A percentile compares a stretch with the other conserved stretches of the same genome.
phyloP scores from a whole-genome alignment of 331 rosid species.

The Cydonia oblonga region DNA sequence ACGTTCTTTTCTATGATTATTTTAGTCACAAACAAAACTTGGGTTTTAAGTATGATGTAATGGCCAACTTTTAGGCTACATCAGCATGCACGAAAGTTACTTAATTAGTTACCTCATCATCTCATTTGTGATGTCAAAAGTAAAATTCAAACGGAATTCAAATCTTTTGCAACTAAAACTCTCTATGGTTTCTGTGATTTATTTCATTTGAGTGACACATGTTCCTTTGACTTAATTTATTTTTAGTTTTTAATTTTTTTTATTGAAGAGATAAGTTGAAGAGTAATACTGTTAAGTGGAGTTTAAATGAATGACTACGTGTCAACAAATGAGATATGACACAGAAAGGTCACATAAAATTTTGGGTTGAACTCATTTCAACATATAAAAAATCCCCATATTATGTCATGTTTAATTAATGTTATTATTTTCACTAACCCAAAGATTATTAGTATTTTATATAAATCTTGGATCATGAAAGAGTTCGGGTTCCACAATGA shows the following conservation, averaged over 20 bases:
- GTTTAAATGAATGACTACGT: too few relatives aligned
- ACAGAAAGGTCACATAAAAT: too few relatives aligned
- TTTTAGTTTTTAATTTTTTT: too few relatives aligned
- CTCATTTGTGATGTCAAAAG: background rate
- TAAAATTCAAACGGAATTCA: background rate
- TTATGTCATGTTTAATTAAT: background rate
- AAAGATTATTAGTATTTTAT: background rate
- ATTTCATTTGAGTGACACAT: too few relatives aligned
- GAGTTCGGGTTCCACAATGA: slow-evolving; percentile 46
- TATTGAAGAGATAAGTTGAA: too few relatives aligned
- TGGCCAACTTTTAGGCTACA: background rate
- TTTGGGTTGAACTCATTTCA: background rate
- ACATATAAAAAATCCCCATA: background rate
- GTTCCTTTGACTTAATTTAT: too few relatives aligned
- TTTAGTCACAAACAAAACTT: background rate
- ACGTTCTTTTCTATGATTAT: background rate
- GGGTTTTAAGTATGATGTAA: background rate
- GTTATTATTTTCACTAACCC: background rate
- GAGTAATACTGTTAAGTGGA: too few relatives aligned
- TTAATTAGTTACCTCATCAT: background rate
- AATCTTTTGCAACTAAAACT: background rate
- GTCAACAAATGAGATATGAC: too few relatives aligned
- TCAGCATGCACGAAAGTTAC: background rate
- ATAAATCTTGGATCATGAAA: slow-evolving; percentile 29
- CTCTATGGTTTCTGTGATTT: background rate